Evolutionary conservation across 495 filamentous ascomycete genomes (phyloP), one percentile per base, ranked within the genome.

Genomic region (Sphaerosporella brunnea): DNA sequence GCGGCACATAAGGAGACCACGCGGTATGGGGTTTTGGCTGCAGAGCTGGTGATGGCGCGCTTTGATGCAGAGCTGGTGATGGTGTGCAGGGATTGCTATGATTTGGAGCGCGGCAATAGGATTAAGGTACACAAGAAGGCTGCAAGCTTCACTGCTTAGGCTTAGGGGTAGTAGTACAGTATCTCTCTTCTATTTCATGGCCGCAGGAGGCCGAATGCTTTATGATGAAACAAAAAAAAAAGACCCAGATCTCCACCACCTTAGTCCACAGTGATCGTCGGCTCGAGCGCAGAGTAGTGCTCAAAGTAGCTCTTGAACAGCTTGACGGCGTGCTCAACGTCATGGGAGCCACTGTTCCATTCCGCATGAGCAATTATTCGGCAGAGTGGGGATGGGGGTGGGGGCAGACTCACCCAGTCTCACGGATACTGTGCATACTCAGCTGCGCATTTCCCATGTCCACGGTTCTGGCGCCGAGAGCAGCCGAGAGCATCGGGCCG

Each of bases 401-500:
- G 23, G 26, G 37, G 15, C 20, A 50, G 21, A 36, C 7, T 34
- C 45, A 61, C 58, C 79, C 81, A 30, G 80, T 93, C 71, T 99
- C 90, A 30, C 90, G 73, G 55, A 96, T 94, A 59, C 81, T 87
- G 63, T 99, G 90, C 90, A 99, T 99, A 60, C 77, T 80, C 49
- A 96, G 65, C 65, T 96, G 92, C n/a, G 90, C 76, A 62, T 95
- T 96, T 2, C 90, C 90, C 52, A 99, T 62, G 61, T 99, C 90
- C 44, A 99, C 64, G 1, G 92, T 96, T 40, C 90, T 69, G 26
- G 80, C 74, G 21, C 90, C 90, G 51, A 96, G 64, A 34, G 77
- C 77, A 2, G 88, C 86, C 36, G 78, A 78, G 32, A 96, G 68
- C 84, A 93, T 93, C 10, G 90, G 90, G 0, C 90, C 90, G 58